Base-by-base conservation (phyloP, 2,329 filamentous ascomycete species). In the Ilyonectria mors-panacis region DNA sequence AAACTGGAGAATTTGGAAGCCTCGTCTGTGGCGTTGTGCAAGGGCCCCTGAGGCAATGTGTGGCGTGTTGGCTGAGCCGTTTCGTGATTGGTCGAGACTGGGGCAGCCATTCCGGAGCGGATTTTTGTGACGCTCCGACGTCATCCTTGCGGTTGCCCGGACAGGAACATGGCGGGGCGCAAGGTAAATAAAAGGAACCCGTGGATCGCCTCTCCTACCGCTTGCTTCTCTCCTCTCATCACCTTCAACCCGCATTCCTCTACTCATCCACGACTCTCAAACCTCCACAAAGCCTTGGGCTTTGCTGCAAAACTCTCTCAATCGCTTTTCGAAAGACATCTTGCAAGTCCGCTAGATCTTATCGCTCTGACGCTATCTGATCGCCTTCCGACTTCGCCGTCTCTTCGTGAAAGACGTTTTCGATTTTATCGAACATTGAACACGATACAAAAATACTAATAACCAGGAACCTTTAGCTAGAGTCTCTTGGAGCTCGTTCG, bases 401-500 rank as follows among this genome's bases (percentile, higher is more conserved):
- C 68, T 84, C 80, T 82, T 79, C 67, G 77, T 77, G 72, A 83
- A 84, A 81, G 78, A 81, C 67, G 68, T 74, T 81, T 81, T 86
- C 83, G 81, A 84, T 78, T 79, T 66, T 78, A 84, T 86, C 83
- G 81, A 85, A 79, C 81, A 84, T 79, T 80, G 78, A 74, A 78
- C 82, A 78, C 76, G 75, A 79, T 74, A 78, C 66, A 70, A 70
- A 67, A 79, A 78, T 84, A 86, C 83, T 85, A 85, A 85, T 81
- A 75, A 77, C 83, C 81, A 87, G 85, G 85, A 88, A 85, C 82
- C 85, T 86, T 87, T 87, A 82, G 81, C 78, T 87, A 87, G 85
- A 86, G 84, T 85, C 83, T 87, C 85, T 88, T 86, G 86, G 85
- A 87, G 80, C 83, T 86, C 83, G 78, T 82, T 85, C 82, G 82